These are phyloP conservation scores for Ceriops decandra DNA, from an alignment of 345 rosid species.

Conservation along the genomic window DNA sequence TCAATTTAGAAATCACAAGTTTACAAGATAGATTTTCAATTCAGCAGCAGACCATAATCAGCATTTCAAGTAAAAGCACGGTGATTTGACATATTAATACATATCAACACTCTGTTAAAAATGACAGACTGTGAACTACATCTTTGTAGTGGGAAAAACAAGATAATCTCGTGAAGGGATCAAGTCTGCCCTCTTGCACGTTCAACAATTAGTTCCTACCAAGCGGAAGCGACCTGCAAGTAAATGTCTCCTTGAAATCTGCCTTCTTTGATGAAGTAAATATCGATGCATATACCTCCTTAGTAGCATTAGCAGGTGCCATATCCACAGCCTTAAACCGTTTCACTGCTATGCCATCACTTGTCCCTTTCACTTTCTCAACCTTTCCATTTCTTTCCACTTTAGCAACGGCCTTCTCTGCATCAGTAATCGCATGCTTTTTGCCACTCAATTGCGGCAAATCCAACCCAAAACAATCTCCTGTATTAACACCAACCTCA, in stretches of 20 bases:
- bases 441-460: constrained; percentile 25
- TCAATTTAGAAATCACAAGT: neutral
- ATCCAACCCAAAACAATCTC: constrained; percentile 15
- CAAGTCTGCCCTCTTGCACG: constrained; percentile 1
- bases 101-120: neutral
- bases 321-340: constrained; percentile 56
- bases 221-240: constrained; percentile 79
- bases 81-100: neutral
- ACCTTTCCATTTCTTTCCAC: constrained; percentile 44
- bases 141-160: neutral
- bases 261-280: constrained; percentile 76
- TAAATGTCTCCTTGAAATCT: constrained; percentile 69
- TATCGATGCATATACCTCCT: constrained; percentile 83
- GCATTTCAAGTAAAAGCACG: neutral
- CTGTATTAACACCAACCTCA: constrained; percentile 24
- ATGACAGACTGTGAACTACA: constrained; percentile 2
- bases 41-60: neutral
- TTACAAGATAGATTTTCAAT: neutral
- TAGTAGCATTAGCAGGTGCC: constrained; percentile 74
- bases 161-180: constrained; percentile 12
- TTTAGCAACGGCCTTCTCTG: constrained; percentile 31
- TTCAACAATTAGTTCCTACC: constrained; percentile 62
- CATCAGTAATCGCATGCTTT: constrained; percentile 39
- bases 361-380: constrained; percentile 27
- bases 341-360: constrained; percentile 42